phyloP scores from a whole-genome alignment of 768 basidiomycete genomes.

The Trametes cingulata region DNA sequence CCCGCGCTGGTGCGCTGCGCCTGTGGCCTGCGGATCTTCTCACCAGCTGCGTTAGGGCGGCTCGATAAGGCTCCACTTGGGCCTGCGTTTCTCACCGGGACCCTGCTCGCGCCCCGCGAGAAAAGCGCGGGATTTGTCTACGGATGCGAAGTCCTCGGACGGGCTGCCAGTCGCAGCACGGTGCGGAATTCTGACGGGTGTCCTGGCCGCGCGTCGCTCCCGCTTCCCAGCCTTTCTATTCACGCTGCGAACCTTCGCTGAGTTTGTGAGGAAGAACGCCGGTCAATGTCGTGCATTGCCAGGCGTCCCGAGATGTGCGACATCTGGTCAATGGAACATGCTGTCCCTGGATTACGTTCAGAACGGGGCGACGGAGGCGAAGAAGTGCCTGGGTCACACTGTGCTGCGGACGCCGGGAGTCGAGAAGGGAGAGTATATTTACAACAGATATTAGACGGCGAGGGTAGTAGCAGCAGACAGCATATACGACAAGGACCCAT shows the following conservation, averaged over 20 bases:
- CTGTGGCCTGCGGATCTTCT: background rate
- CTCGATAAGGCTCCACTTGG: constrained; percentile 6
- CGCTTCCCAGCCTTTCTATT: constrained; percentile 7
- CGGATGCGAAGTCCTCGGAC: constrained; percentile 6
- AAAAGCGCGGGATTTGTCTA: background rate
- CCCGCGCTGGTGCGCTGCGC: too few species aligned
- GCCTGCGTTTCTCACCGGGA: background rate
- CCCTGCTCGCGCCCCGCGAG: background rate
- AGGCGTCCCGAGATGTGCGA: background rate
- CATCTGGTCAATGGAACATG: background rate
- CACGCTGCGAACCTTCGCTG: constrained; percentile 17
- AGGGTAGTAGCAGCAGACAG: constrained; percentile 10
- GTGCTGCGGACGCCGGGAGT: background rate
- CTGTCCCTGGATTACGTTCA: background rate
- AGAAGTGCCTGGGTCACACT: background rate
- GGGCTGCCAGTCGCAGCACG: background rate
- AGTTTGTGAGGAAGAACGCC: background rate
- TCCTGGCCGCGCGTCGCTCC: background rate
- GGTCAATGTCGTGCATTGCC: background rate
- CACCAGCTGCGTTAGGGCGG: constrained; percentile 3
- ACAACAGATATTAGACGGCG: constrained; percentile 19
- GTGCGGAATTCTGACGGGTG: constrained; percentile 13
- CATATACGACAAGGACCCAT: constrained; percentile 12
- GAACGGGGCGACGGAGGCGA: background rate
- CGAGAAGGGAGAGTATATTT: constrained; percentile 15